Percentiles rank a stretch among this genome's conserved stretches.
Evolutionary conservation across 441 rosid genomes (phyloP).

Genomic region (Corymbia calophylla): DNA sequence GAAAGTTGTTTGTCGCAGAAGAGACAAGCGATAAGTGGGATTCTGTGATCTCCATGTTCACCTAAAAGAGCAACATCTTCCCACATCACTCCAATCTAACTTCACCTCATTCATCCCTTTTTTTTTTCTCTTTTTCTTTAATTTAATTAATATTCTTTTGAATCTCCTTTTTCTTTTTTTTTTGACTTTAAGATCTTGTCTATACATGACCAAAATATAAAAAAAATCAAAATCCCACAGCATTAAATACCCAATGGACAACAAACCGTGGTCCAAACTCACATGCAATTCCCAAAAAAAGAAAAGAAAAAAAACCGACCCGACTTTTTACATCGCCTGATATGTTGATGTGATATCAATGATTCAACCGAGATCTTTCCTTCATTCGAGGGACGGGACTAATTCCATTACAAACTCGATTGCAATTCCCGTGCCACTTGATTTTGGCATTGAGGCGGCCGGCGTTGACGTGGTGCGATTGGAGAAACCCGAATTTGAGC

Average conservation of each 20-base stretch:
- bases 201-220: not conserved
- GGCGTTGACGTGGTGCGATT: fast-evolving
- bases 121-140: not conserved
- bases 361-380: not conserved
- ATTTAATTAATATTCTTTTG: not conserved
- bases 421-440: not conserved
- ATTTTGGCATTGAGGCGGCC: not conserved
- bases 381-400: not conserved
- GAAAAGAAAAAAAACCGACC: no score
- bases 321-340: fast-evolving
- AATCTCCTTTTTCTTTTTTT: not conserved
- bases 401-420: not conserved
- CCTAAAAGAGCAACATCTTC: not conserved
- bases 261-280: not conserved
- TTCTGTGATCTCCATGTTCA: conserved; percentile 7
- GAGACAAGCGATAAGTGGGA: conserved; percentile 47
- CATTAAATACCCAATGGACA: not conserved
- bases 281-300: not conserved
- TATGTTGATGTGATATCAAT: fast-evolving
- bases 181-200: not conserved
- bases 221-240: not conserved
- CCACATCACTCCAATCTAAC: not conserved
- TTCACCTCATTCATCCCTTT: not conserved
- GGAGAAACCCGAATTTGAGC: not conserved
- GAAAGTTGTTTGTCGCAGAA: not conserved